Evolutionary conservation across 805 yeast genomes (phyloP).

Genomic region (Candida odintsovae): DNA sequence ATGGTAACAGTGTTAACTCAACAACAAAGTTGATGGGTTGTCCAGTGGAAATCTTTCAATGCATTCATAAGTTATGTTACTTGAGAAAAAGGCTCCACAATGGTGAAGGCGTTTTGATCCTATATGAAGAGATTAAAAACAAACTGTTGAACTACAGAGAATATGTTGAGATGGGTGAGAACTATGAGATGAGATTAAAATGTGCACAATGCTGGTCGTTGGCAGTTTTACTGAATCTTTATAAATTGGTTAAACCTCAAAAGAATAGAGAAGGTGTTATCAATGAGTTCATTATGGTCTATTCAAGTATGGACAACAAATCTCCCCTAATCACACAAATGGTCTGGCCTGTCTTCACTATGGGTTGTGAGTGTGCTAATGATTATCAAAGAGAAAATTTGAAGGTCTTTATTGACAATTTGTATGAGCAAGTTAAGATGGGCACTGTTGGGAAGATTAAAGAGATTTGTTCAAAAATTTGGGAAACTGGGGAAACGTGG

Average conservation of each 20-base stretch:
- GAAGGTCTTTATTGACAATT: slow-evolving; percentile 31
- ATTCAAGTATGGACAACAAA: slow-evolving; percentile 37
- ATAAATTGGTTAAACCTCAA: slow-evolving; percentile 27
- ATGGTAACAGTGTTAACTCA: slow-evolving; percentile 41
- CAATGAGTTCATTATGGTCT: slow-evolving; percentile 42
- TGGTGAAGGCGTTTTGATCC: slow-evolving; percentile 9
- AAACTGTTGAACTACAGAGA: slow-evolving; percentile 41
- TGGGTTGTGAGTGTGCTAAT: slow-evolving; percentile 39
- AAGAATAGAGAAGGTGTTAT: slow-evolving; percentile 25
- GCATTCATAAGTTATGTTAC: slow-evolving; percentile 39
- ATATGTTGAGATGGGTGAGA: slow-evolving; percentile 31
- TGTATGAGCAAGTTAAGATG: slow-evolving; percentile 46
- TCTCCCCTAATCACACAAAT: slow-evolving; percentile 51
- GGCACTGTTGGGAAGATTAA: slow-evolving; percentile 43
- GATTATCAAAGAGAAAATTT: slow-evolving; percentile 27
- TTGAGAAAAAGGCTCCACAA: slow-evolving; percentile 26
- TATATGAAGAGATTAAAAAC: slow-evolving; percentile 28
- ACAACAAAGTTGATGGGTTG: slow-evolving; percentile 54
- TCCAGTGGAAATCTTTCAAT: slow-evolving; percentile 49
- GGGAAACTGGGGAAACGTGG: slow-evolving; percentile 38
- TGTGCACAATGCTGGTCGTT: slow-evolving; percentile 56
- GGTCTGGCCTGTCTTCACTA: slow-evolving; percentile 57
- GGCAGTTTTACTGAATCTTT: slow-evolving; percentile 28
- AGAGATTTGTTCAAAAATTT: slow-evolving; percentile 37
- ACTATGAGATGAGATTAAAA: slow-evolving; percentile 37